Evolutionary conservation across 2,329 filamentous ascomycete genomes (phyloP), one percentile per base, ranked within the genome.

Genomic region (Colletotrichum shisoi): DNA sequence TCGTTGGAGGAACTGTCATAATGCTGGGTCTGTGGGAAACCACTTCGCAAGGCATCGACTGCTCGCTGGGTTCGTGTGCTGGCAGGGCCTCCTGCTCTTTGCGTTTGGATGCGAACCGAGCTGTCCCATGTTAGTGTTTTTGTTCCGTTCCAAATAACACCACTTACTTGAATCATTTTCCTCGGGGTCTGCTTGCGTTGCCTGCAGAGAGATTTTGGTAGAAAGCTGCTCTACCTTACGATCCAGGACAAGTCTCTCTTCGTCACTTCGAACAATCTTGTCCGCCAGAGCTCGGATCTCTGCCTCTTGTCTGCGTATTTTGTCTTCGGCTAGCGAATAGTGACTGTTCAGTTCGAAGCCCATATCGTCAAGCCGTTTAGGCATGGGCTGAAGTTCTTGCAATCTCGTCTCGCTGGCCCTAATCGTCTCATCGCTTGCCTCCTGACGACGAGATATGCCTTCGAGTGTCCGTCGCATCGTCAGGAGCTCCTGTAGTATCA

Each of bases 301-400:
- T 12, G 34, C 15, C 15, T 59, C 57, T 45, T 59, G 57, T n/a
- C 21, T 51, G 11, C 45, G 57, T 13, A 59, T 49, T 21, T 19
- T 59, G 9, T 51, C 57, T 21, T 59, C 57, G 21, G 57, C 57
- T 15, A 19, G 19, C 5, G 34, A 39, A 17, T 59, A 59, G 5
- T 42, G 57, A 6, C 15, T 42, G 45, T 42, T 59, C 57, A 59
- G 21, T 42, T 59, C 57, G 17, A 21, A 27, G n/a, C 57, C 57
- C 11, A 59, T 39, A n/a, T 59, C 46, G 15, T 59, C 57, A 11
- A 59, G 45, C n/a, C 46, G 57, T 19, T 59, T 59, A 7, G 57
- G 45, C 34, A 59, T 49, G 45, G 46, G 34, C 17, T 59, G 57
- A 31, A 59, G 45, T 21, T 59, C 45, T 7, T 59, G 57, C 12